Conservation (phyloP, 352 stramenopile genomes). For the Phytophthora sansomeana region DNA sequence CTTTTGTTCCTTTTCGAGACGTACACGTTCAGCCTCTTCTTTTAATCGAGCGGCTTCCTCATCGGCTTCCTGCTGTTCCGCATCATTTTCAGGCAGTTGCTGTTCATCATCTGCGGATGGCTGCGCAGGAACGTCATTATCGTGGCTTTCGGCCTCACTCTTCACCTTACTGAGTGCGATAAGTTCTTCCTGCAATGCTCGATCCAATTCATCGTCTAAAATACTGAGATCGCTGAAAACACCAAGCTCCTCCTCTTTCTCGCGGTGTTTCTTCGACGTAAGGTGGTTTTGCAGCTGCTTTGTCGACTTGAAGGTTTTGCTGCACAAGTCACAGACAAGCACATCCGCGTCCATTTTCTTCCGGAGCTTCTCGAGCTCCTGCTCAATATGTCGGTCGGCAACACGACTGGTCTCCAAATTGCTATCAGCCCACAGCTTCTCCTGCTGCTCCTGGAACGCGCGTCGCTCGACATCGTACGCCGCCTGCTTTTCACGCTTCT, state of each 20-base stretch:
- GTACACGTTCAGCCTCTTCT: slow-evolving; percentile 54
- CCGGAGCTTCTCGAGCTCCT: slow-evolving; percentile 68
- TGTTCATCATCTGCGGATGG: slow-evolving; percentile 17
- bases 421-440: slow-evolving; percentile 59
- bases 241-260: slow-evolving; percentile 79
- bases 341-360: slow-evolving; percentile 77
- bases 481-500: slow-evolving; percentile 64
- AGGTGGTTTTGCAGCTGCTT: slow-evolving; percentile 88
- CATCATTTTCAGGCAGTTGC: slow-evolving; percentile 12
- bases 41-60: slow-evolving; percentile 39
- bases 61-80: slow-evolving; percentile 44
- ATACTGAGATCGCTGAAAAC: slow-evolving; percentile 60
- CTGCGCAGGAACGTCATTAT: slow-evolving; percentile 4
- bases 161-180: slow-evolving; percentile 46
- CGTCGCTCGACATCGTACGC: slow-evolving; percentile 65
- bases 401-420: slow-evolving; percentile 55
- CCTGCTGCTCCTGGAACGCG: slow-evolving; percentile 77
- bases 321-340: slow-evolving; percentile 81
- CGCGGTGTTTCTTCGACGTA: slow-evolving; percentile 83
- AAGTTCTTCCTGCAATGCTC: slow-evolving; percentile 64
- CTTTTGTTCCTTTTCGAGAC: slow-evolving; percentile 80
- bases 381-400: slow-evolving; percentile 63
- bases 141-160: neutral
- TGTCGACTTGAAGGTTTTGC: slow-evolving; percentile 85
- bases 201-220: slow-evolving; percentile 72